A percentile compares a stretch with the other conserved stretches of the same genome.
These are phyloP conservation scores for Epicoccum sorghinum DNA, from an alignment of 2,329 filamentous ascomycete species.

Conservation along the genomic window DNA sequence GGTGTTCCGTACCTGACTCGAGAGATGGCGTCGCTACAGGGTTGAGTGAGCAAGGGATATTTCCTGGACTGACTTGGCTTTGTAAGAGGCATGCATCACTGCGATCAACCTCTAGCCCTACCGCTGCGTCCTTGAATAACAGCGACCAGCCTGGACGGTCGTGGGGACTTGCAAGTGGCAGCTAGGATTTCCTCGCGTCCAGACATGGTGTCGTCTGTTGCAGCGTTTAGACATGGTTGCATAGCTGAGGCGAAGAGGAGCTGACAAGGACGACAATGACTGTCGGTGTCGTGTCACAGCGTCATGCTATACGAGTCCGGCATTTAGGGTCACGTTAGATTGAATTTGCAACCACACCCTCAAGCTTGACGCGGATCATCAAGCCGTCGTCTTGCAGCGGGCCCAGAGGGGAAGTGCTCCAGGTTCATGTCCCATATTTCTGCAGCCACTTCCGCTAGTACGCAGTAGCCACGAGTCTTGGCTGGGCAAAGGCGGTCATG, in stretches of 20 bases:
- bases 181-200: no score
- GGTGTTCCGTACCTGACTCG: no score
- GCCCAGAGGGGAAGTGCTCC: conserved; percentile 11
- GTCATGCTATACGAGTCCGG: background rate
- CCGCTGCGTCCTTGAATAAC: no score
- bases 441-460: conserved; percentile 27
- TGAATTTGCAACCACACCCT: conserved; percentile 11
- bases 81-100: no score
- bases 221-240: no score
- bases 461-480: conserved; percentile 24
- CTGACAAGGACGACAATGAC: background rate
- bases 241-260: background rate
- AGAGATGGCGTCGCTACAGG: no score
- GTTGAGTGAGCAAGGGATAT: no score
- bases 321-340: conserved; percentile 1
- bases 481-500: conserved; percentile 12
- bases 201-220: no score
- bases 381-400: conserved; percentile 9
- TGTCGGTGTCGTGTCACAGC: background rate
- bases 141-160: no score
- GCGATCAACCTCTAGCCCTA: no score
- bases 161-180: no score
- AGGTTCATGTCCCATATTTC: conserved; percentile 8
- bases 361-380: conserved; percentile 8
- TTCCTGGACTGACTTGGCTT: no score